These are phyloP conservation scores for Erodium trifolium DNA, from an alignment of 441 rosid species.

Conservation along the genomic window DNA sequence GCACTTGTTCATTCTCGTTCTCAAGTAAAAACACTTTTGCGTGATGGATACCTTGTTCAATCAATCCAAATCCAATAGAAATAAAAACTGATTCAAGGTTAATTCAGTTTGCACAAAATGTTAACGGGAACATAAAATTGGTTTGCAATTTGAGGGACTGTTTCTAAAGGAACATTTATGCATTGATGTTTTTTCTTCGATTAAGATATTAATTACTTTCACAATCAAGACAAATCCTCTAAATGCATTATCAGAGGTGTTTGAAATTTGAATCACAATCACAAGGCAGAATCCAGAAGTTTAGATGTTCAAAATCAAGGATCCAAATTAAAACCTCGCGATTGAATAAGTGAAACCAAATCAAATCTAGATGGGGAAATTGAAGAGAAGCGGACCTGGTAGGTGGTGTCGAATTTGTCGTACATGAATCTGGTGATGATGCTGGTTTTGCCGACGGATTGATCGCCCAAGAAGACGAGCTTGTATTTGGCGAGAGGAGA, in stretches of 20 bases:
- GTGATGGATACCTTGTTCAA: not conserved
- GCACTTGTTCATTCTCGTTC: no score
- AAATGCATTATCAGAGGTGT: not conserved
- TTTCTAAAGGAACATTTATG: no score
- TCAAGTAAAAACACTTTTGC: not conserved
- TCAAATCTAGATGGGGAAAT: no score
- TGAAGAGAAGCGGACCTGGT: conserved; percentile 39
- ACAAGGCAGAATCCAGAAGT: not conserved
- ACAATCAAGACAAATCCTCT: not conserved
- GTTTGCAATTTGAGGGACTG: no score
- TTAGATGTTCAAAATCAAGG: not conserved
- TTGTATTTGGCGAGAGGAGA: conserved; percentile 88
- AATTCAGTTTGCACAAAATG: not conserved
- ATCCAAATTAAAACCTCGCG: not conserved
- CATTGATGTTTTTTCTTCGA: no score
- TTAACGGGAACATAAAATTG: not conserved
- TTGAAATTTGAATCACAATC: not conserved
- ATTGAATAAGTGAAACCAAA: not conserved
- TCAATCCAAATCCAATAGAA: not conserved
- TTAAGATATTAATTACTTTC: not conserved
- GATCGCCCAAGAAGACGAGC: conserved; percentile 80
- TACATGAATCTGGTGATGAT: conserved; percentile 94
- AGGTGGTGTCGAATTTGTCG: conserved; percentile 84
- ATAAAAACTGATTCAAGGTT: not conserved
- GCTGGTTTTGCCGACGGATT: conserved; percentile 83